phyloP scores from a whole-genome alignment of 805 yeast species.

The Ogataea nitratoaversa region DNA sequence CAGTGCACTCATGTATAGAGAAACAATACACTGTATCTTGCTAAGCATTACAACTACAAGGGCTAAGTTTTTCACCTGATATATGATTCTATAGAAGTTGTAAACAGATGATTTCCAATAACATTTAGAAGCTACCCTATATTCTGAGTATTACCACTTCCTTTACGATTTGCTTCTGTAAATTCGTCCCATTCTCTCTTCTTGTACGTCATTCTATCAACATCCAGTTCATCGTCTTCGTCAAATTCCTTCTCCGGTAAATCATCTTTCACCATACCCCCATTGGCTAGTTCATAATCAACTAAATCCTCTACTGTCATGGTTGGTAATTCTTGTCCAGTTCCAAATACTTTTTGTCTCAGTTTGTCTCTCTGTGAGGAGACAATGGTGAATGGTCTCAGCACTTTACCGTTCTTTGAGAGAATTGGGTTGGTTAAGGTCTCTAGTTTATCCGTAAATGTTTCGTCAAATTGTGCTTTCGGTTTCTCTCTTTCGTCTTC shows the following conservation, averaged over 20 bases:
- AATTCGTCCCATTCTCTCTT: slow-evolving; percentile 92
- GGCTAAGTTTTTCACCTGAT: too few species aligned
- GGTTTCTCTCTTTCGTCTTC: slow-evolving; percentile 12
- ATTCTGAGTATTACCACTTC: slow-evolving; percentile 81
- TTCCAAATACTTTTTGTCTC: slow-evolving; percentile 69
- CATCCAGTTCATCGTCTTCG: slow-evolving; percentile 58
- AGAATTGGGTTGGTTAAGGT: slow-evolving; percentile 45
- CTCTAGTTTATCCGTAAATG: slow-evolving; percentile 66
- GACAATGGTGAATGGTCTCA: slow-evolving; percentile 79
- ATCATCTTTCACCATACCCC: slow-evolving; percentile 62
- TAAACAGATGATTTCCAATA: too few species aligned
- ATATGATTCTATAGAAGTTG: too few species aligned
- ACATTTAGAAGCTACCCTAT: slow-evolving; percentile 39
- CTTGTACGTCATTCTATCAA: slow-evolving; percentile 66
- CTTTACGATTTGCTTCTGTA: slow-evolving; percentile 78
- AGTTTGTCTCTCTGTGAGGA: slow-evolving; percentile 50
- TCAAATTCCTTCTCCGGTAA: slow-evolving; percentile 43
- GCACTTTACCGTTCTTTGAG: slow-evolving; percentile 70
- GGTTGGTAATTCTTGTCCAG: slow-evolving; percentile 90
- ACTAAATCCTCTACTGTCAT: slow-evolving; percentile 91
- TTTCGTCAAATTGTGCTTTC: slow-evolving; percentile 31
- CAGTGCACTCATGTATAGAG: too few species aligned
- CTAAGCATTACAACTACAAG: too few species aligned
- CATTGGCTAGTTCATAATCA: slow-evolving; percentile 79
- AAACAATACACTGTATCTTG: too few species aligned